phyloP scores from a whole-genome alignment of 1,284 basidiomycete genomes.

The Papiliotrema laurentii region DNA sequence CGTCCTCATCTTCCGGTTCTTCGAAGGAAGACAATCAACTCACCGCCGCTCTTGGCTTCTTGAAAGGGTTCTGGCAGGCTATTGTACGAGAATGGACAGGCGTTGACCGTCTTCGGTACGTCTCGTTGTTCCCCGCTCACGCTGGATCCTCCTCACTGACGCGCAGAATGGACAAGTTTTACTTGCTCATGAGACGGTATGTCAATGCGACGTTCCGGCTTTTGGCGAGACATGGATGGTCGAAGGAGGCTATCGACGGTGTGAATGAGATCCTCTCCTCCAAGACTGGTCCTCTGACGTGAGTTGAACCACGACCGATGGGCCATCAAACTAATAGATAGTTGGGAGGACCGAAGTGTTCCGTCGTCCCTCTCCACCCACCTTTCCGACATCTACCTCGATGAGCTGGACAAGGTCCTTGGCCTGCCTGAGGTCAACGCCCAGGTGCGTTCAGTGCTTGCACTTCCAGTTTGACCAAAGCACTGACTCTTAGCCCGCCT shows the following conservation, averaged over 20 bases:
- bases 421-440: constrained; percentile 27
- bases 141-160: constrained; percentile 10
- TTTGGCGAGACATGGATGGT: constrained; percentile 68
- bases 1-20: constrained; percentile 9
- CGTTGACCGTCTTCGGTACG: constrained; percentile 79
- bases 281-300: constrained; percentile 74
- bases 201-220: constrained; percentile 79
- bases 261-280: constrained; percentile 63
- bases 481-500: constrained; percentile 15
- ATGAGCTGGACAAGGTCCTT: constrained; percentile 79
- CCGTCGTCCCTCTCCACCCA: constrained; percentile 80
- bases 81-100: constrained; percentile 87
- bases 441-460: constrained; percentile 17
- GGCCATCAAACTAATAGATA: too few relatives aligned
- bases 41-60: constrained; percentile 64
- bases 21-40: constrained; percentile 21
- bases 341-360: constrained; percentile 66
- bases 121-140: not conserved
- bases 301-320: constrained; percentile 24
- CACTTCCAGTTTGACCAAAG: not conserved
- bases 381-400: constrained; percentile 81
- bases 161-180: constrained; percentile 89
- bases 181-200: constrained; percentile 86
- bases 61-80: constrained; percentile 85
- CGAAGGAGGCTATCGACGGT: constrained; percentile 53